Conservation (phyloP, 2,329 filamentous ascomycete genomes). For the Cladophialophora immunda region DNA sequence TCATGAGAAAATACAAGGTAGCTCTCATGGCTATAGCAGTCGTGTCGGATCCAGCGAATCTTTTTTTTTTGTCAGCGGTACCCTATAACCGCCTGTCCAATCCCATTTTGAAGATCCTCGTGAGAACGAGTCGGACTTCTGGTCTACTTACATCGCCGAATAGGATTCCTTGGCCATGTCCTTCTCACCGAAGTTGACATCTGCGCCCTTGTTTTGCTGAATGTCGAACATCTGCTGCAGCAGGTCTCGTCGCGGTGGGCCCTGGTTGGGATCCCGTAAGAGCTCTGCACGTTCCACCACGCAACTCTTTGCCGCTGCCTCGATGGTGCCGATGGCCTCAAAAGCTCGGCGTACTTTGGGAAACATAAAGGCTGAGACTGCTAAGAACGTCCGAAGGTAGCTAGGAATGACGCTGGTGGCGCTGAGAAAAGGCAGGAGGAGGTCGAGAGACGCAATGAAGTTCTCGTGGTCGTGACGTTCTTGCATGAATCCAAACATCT, state of each 20-base stretch:
- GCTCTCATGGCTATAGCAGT: constrained; percentile 33
- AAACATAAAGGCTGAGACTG: constrained; percentile 40
- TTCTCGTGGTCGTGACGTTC: constrained; percentile 49
- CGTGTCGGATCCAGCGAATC: constrained; percentile 33
- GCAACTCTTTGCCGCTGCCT: constrained; percentile 40
- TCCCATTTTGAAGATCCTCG: background rate
- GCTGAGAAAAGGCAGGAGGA: constrained; percentile 45
- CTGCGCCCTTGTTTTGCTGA: constrained; percentile 42
- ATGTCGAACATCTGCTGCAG: constrained; percentile 45
- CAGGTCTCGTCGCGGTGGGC: constrained; percentile 38
- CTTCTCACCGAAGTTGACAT: constrained; percentile 43
- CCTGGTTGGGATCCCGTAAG: constrained; percentile 16
- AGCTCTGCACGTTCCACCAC: constrained; percentile 41
- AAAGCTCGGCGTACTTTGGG: constrained; percentile 41
- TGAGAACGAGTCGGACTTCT: background rate
- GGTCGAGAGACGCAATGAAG: constrained; percentile 50
- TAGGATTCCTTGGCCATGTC: constrained; percentile 37
- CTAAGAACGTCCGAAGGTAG: constrained; percentile 44
- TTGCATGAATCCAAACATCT: constrained; percentile 54
- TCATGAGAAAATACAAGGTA: constrained; percentile 56
- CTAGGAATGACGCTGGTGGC: constrained; percentile 44
- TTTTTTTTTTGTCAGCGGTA: constrained; percentile 6
- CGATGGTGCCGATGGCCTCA: constrained; percentile 42
- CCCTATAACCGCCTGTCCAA: background rate
- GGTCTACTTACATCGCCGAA: constrained; percentile 25